These are phyloP conservation scores for Paecilomyces sp. DNA, from an alignment of 2,329 filamentous ascomycete genomes.

Conservation along the genomic window DNA sequence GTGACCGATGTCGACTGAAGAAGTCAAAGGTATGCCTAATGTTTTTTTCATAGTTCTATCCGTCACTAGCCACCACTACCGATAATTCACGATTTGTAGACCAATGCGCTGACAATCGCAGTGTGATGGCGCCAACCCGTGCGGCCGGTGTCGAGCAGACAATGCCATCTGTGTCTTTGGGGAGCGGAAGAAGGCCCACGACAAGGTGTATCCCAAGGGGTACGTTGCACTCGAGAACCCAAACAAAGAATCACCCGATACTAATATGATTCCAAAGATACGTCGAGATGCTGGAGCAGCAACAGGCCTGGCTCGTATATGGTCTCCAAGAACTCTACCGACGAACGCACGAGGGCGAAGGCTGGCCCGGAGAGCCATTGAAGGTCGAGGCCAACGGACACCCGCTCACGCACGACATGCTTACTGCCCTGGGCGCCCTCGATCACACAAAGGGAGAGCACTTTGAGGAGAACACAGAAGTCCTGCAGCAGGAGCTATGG, in stretches of 20 bases:
- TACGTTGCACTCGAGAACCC: slow-evolving; percentile 26
- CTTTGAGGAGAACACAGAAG: slow-evolving; percentile 53
- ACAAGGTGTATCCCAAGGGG: slow-evolving; percentile 64
- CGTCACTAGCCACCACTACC: not conserved
- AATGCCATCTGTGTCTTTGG: slow-evolving; percentile 60
- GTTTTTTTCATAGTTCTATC: not conserved
- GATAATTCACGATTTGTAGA: not conserved
- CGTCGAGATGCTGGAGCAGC: slow-evolving; percentile 61
- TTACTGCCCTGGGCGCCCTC: slow-evolving; percentile 52
- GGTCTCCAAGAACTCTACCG: slow-evolving; percentile 56
- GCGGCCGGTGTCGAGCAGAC: slow-evolving; percentile 55
- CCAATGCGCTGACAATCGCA: slow-evolving; percentile 13
- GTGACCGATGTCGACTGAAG: slow-evolving; percentile 58
- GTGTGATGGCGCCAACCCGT: slow-evolving; percentile 57
- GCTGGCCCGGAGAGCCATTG: slow-evolving; percentile 50
- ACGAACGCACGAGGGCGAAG: slow-evolving; percentile 43
- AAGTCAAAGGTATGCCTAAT: slow-evolving; percentile 55
- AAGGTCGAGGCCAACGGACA: slow-evolving; percentile 46
- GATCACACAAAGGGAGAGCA: slow-evolving; percentile 45
- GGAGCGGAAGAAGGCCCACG: slow-evolving; percentile 58
- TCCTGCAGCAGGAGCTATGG: slow-evolving; percentile 50
- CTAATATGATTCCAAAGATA: slow-evolving; percentile 31
- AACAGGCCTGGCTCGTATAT: slow-evolving; percentile 55
- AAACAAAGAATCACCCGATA: not conserved
- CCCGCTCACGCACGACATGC: slow-evolving; percentile 57